phyloP scores from a whole-genome alignment of 2,329 filamentous ascomycete genomes.

The Colletotrichum tofieldiae region DNA sequence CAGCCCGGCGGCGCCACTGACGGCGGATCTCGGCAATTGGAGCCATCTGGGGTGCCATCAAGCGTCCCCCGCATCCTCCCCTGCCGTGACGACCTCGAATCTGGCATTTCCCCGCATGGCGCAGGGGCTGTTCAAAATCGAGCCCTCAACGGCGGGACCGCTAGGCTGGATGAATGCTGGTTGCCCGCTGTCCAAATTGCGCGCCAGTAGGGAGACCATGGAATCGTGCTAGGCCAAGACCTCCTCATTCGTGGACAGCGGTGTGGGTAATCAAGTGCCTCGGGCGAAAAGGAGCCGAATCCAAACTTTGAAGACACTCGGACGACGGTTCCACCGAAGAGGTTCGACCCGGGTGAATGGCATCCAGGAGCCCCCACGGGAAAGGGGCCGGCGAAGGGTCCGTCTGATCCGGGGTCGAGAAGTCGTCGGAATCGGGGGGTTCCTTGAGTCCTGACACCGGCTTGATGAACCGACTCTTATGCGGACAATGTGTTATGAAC shows the following conservation, averaged over 20 bases:
- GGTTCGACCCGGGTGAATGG: neutral
- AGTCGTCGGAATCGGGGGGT: neutral
- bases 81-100: conserved; percentile 1
- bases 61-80: conserved; percentile 16
- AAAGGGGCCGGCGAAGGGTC: neutral
- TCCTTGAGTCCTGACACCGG: neutral
- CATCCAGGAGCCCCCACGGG: neutral
- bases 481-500: neutral
- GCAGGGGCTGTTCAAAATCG: neutral
- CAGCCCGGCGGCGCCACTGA: neutral
- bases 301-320: conserved; percentile 5
- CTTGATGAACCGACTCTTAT: neutral
- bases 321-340: conserved; percentile 2
- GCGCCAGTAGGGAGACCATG: neutral
- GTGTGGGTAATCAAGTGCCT: neutral
- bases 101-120: conserved; percentile 29
- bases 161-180: conserved; percentile 22
- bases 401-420: conserved; percentile 21
- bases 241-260: conserved; percentile 25
- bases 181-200: neutral
- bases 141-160: conserved; percentile 25
- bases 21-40: conserved; percentile 33
- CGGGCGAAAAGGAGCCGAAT: conserved; percentile 27
- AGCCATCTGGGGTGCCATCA: neutral
- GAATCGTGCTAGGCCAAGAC: neutral